Evolutionary conservation across 2,329 filamentous ascomycete genomes (phyloP), one percentile per base, ranked within the genome.

Genomic region (Boeremia exigua): DNA sequence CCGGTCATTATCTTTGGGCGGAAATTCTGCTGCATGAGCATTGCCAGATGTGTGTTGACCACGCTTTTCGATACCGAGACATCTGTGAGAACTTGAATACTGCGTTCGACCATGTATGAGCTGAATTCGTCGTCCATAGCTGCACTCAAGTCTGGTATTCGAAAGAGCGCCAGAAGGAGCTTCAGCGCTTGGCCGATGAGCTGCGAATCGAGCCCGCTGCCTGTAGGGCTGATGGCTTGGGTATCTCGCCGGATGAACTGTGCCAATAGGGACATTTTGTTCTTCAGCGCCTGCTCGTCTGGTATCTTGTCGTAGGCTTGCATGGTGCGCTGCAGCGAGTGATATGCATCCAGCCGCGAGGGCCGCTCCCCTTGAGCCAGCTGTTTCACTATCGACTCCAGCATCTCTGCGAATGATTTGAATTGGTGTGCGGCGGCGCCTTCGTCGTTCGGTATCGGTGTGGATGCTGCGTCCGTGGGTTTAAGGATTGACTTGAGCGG

Each of bases 221-320:
- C 83, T 55, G 82, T 78, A 6, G 81, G 72, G 32, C 83, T 81
- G 61, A 85, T 87, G 10, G 86, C 82, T 6, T 82, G 84, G 23
- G 96, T 81, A 71, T 99, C 95, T 56, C 93, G 85, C 67, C 89
- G 87, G 51, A 98, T 91, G 70, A 92, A 96, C 56, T 92, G 88
- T 62, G 86, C 86, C 55, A 98, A 83, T 2, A 91, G 77, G 10
- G 84, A 82, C 81, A 97, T 88, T 74, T 95, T 96, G 62, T 95
- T 89, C 39, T 65, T 63, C 23, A 77, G 60, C 3, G 72, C 64
- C 38, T 73, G 63, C 9, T 66, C 60, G 42, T 75, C 73, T 0
- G 92, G 92, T 12, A 96, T 78, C 63, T 91, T 90, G 59, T 93
- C 91, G 54, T 94, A 96, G 6, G 89, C 84, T 72, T 91, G 90